phyloP scores from a whole-genome alignment of 352 stramenopile genomes.

The Phytophthora melonis region DNA sequence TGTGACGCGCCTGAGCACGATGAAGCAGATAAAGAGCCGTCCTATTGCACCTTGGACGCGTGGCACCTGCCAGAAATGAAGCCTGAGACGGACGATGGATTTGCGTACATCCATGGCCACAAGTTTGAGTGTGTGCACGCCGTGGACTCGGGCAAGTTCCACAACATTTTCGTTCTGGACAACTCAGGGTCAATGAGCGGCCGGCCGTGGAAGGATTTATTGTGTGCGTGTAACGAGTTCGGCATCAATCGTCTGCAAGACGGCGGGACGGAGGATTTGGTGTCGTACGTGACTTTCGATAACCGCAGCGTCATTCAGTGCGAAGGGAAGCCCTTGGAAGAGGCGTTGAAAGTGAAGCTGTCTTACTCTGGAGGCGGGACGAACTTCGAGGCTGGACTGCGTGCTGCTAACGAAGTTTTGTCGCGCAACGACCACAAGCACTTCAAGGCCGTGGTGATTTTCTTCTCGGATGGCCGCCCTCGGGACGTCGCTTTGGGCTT shows the following conservation, averaged over 20 bases:
- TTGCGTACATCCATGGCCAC: slow-evolving; percentile 39
- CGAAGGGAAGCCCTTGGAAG: slow-evolving; percentile 23
- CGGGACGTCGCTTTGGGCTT: slow-evolving; percentile 40
- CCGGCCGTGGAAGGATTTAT: slow-evolving; percentile 36
- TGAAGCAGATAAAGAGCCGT: slow-evolving; percentile 9
- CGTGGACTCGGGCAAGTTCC: slow-evolving; percentile 33
- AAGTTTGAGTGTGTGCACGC: slow-evolving; percentile 47
- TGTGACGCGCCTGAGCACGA: slow-evolving; percentile 49
- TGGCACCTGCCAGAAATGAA: slow-evolving; percentile 54
- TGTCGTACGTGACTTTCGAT: slow-evolving; percentile 50
- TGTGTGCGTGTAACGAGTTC: slow-evolving; percentile 39
- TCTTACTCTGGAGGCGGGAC: slow-evolving; percentile 53
- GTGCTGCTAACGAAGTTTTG: slow-evolving; percentile 60
- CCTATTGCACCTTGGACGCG: slow-evolving; percentile 39
- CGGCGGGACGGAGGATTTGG: slow-evolving; percentile 35
- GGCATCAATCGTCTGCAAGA: slow-evolving; percentile 30
- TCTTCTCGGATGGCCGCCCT: slow-evolving; percentile 60
- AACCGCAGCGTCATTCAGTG: slow-evolving; percentile 21
- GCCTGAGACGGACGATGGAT: slow-evolving; percentile 47
- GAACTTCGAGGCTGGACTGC: slow-evolving; percentile 46
- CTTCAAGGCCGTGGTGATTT: slow-evolving; percentile 52
- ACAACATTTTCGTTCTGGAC: slow-evolving; percentile 57
- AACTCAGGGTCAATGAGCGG: slow-evolving; percentile 51
- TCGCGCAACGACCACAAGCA: slow-evolving; percentile 61
- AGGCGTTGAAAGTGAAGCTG: slow-evolving; percentile 9